Base-by-base conservation (phyloP, 2,329 filamentous ascomycete species). In the Chalara sp. region DNA sequence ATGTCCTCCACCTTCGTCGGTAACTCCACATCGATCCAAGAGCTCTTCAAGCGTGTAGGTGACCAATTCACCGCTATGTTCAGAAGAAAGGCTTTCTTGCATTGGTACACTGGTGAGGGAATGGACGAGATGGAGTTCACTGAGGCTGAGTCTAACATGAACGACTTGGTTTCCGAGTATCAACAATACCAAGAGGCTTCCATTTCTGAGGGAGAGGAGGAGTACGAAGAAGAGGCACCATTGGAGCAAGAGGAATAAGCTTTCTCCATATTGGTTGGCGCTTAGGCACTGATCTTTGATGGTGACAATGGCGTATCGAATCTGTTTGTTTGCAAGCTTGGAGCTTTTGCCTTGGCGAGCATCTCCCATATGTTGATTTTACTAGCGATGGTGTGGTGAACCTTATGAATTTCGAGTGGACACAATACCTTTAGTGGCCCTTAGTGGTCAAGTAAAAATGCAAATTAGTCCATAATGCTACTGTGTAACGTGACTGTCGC, bases 121-220 rank as follows among this genome's bases (percentile, higher is more conserved):
- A 99, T 99, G 93, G 93, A 99, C 77, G 93, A 99, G 86, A 97
- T 99, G 93, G 93, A 99, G 80, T 99, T 99, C 81, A 99, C 93
- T 70, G 93, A 99, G 83, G 93, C 93, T 65, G 93, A 99, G 86
- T 95, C 89, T 77, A 99, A 99, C 83, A 97, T 99, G 93, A 97
- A 99, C 81, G 93, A 99, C 75, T 80, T 99, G 70, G 92, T 99
- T 67, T 95, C 90, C 56, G 93, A 99, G 76, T 99, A 99, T 81
- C 93, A 97, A 84, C 93, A 99, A 76, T 99, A 99, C 85, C 93
- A 99, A 84, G 93, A 99, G 74, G 93, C 93, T 71, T 88, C 89
- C 67, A 83, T 96, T 74, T 95, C 93, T 56, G 93, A 99, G 76
- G 92, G 89, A 65, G 92, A 97, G 76, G 91, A 96, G 77, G 90